Base-by-base conservation (phyloP, 2,329 filamentous ascomycete species). In the Colletotrichum scovillei region DNA sequence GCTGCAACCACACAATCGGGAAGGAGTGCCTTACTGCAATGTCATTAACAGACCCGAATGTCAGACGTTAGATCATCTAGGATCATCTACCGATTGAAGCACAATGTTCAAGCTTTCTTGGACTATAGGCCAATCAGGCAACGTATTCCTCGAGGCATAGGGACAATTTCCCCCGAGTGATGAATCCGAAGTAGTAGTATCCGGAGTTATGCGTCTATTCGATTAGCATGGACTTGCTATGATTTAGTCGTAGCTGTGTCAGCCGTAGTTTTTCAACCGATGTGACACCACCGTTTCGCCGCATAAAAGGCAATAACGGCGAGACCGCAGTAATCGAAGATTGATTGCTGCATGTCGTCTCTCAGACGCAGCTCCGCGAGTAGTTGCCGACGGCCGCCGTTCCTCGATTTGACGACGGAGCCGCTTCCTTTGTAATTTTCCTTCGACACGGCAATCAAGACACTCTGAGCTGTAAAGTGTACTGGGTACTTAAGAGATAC, bases 231-330 rank as follows among this genome's bases (percentile, higher is more conserved):
- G 57, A 59, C 2, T 58, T 46, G 38, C 30, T 8, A 16, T 24
- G 57, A n/a, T 32, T 38, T 38, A 49, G 28, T 32, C 52, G 57
- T 14, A 35, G 11, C 7, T 22, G 32, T 26, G n/a, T 46, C n/a
- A 24, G 32, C 19, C 16, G 30, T 32, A 26, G 12, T 14, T 8
- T 42, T 11, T 28, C 32, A 46, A 26, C 35, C 38, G 19, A 59
- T 22, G 5, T 52, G 38, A 24, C 67, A 71, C 55, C 55, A 16
- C 26, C 26, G 62, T 46, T 52, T 46, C 57, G 56, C 55, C 53
- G 67, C 67, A 63, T 63, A 16, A 56, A 60, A 4, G 22, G 12
- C 42, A 62, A 70, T 65, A 35, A 57, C 49, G 59, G 60, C 58
- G 42, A 55, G 52, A 52, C 38, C 32, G 49, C 49, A 38, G 26